Evolutionary conservation across 2,329 filamentous ascomycete species (phyloP), one percentile per base, ranked within the genome.

Genomic region (Nigrograna mackinnonii): DNA sequence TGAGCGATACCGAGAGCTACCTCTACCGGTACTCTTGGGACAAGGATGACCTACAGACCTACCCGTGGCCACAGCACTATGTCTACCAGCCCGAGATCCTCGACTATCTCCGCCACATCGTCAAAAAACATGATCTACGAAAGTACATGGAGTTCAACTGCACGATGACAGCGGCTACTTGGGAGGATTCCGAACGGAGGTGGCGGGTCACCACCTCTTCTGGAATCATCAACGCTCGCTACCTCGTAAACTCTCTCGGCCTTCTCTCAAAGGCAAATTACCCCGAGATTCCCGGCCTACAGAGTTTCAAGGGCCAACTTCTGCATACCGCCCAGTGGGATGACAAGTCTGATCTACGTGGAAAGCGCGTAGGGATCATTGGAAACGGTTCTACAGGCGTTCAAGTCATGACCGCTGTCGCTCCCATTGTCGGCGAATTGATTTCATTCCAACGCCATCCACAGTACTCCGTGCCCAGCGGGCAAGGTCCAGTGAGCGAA

Each of bases 321-420:
- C 67, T 80, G 47, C 80, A 84, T 58, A 77, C 79, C 0, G 79
- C 79, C 1, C 76, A 76, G 57, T 83, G 80, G 81, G 80, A 80
- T 2, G 68, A 79, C 6, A 68, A 76, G 1, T 67, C 81, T 20
- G 70, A 78, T 32, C 70, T 82, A 19, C 67, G 69, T 21, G 73
- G 73, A 37, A 85, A 85, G 55, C 72, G 73, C 13, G 74, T 79
- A 26, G 83, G 77, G 4, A 72, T 86, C 47, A 79, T 86, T 22
- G 83, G 83, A 4, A 58, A 53, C n/a, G 83, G 83, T 1, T 76
- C 82, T 0, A 79, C 79, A 0, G 83, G 82, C 0, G 77, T 85
- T 1, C 83, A 86, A 50, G 74, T 84, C 26, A 73, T 76, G 1
- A 82, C 86, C 47, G n/a, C n/a, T n/a, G n/a, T n/a, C n/a, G n/a